Base-by-base conservation (phyloP, 495 filamentous ascomycete genomes). In the Talaromyces thailandensis region DNA sequence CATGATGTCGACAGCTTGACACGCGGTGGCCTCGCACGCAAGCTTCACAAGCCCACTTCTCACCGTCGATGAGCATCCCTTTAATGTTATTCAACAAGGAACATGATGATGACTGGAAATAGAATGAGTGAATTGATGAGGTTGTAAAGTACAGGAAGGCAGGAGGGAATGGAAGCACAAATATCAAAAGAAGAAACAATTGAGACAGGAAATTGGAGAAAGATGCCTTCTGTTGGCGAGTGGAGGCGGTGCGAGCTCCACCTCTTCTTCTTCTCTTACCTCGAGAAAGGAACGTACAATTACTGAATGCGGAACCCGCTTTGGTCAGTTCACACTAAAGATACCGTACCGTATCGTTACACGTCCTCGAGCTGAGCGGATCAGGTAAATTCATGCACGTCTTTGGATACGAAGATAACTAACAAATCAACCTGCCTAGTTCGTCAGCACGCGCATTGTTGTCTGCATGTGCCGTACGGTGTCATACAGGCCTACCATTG, bases 1-100 rank as follows among this genome's bases (percentile, higher is more conserved):
- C 77, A 77, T 78, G 75, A 67, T 80, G 77, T 73, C 78, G 78
- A 67, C 76, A 79, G 61, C 73, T 79, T n/a, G 76, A 74, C 65
- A 95, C 91, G 71, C 91, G 88, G 77, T 96, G 91, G 63, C 91
- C 91, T 72, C 91, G 84, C 72, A 96, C 89, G 78, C 91, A 96
- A 78, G 91, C 91, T 80, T 96, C 91, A 76, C 91, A 96, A 67
- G 88, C 88, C 76, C 82, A 93, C 79, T 93, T 93, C 78, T 93
- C 88, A 73, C 90, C 90, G 79, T 91, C 82, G 76, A 91, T 91
- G 74, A 92, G 78, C 89, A 92, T 92, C 65, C 73, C 73, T 74
- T 67, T 28, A 40, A 56, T 67, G 64, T 67, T 58, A 69, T 68
- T 61, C 64, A 67, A 70, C 45, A 58, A 51, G 60, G 56, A 43